Base-by-base conservation (phyloP, 176 grass and related monocot species). In the Otatea glauca region DNA sequence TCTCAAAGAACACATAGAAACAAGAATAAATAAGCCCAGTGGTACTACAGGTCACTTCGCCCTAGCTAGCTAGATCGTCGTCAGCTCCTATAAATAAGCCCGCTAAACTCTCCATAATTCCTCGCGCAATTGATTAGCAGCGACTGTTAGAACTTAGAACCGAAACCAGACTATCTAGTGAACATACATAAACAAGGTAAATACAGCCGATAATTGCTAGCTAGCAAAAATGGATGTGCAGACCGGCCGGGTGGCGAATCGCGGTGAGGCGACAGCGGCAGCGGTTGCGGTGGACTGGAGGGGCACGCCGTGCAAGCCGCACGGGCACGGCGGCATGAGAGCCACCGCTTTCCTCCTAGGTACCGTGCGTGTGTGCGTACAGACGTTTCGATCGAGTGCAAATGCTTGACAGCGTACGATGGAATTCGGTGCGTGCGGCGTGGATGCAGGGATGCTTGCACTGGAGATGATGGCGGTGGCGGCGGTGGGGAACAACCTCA, bases 401-500 rank as follows among this genome's bases (percentile, higher is more conserved):
- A 1, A 60, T 60, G 65, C 41, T 81, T 50, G 50, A 37, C 53
- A 21, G 42, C 8, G 42, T 43, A 44, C 10, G 39, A 18, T 20
- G 20, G 9, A 20, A 43, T 66, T 10, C 25, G 38, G 20, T 11
- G 8, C 38, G 18, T 47, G 43, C 15, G 24, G 0, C 42, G 18
- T 64, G 53, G n/a, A 1, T 74, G 37, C 70, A 89, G 90, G 84
- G 53, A 84, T 87, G 70, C 87, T 89, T 82, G 84, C 90, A 67
- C 82, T 83, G 68, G 87, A 92, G 75, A 89, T 89, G 45, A 86
- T 76, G 84, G 90, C 84, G 45, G 86, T 92, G 23, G 90, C 90
- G 59, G 90, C 87, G 9, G 87, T 92, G 20, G 90, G 90, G 21
- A 92, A 83, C 83, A 92, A 92, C 76, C 84, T 89, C 6, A 92